Evolutionary conservation across 345 rosid species (phyloP), one percentile per base, ranked within the genome.

Genomic region (Populus davidiana): DNA sequence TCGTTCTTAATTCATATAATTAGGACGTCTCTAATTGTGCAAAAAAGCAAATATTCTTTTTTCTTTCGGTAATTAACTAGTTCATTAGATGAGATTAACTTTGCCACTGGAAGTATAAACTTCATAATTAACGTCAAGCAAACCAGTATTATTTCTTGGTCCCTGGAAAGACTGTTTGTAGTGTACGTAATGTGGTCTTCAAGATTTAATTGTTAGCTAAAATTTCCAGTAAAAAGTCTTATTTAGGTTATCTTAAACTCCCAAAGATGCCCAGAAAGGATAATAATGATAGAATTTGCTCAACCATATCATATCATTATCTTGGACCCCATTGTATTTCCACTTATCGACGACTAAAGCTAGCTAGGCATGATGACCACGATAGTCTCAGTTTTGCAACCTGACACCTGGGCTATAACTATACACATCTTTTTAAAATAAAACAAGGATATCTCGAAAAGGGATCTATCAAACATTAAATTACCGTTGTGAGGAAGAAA

Each of bases 151-250:
- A 2, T 44, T 44, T 44, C 16, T 12, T 44, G 49, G 13, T 11
- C 49, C 16, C 17, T 11, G 49, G 16, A 44, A 44, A 8, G 10
- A 44, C 2, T 44, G 49, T 21, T 54, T n/a, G 23, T 21, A 21
- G 23, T 25, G 62, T 8, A 54, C 62, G 11, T 54, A 5, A 70
- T 61, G 18, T 1, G 33, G 27, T 52, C 25, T 31, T 41, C n/a
- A 36, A 52, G 47, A 71, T 52, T 56, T 12, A 67, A 69, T 70
- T 6, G 47, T 56, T 67, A 35, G 83, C 69, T 80, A 67, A 75
- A 65, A 44, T 74, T 75, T 73, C 38, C 71, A 68, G 78, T 83
- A 81, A 67, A 79, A 64, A 25, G 70, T 80, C 64, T 59, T 35
- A 69, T 69, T 71, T 70, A 70, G 73, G 75, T 61, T 71, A 78